Conservation (phyloP, 441 rosid species). For the Adansonia gregorii region DNA sequence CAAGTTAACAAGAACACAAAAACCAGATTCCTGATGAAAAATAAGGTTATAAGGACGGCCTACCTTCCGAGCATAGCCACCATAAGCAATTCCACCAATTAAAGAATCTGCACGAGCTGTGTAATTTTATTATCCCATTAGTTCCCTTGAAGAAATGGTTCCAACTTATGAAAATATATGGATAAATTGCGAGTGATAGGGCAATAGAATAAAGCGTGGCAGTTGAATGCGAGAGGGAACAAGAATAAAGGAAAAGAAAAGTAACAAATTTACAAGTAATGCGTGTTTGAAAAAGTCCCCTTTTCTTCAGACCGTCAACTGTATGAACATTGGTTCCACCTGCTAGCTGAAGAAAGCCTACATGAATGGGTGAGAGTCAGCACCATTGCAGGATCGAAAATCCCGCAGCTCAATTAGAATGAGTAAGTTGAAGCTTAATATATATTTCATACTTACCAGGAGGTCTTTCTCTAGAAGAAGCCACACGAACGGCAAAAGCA, state of each 20-base stretch:
- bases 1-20: not conserved
- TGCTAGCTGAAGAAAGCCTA: constrained; percentile 66
- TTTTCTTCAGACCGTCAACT: constrained; percentile 48
- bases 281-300: constrained; percentile 48
- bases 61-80: constrained; percentile 73
- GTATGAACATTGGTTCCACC: constrained; percentile 69
- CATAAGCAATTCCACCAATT: constrained; percentile 66
- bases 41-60: not conserved
- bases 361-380: constrained; percentile 5
- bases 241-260: not conserved
- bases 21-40: not conserved
- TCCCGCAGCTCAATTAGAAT: not conserved
- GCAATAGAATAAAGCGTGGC: not conserved
- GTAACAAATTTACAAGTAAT: constrained; percentile 24
- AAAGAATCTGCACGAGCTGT: constrained; percentile 29
- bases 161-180: not conserved
- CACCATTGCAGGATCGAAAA: not conserved
- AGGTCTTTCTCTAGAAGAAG: constrained; percentile 53
- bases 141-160: constrained; percentile 14
- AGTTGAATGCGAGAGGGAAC: not conserved
- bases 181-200: not conserved
- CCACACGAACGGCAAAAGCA: constrained; percentile 49
- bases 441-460: constrained; percentile 37
- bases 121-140: constrained; percentile 12
- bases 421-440: not conserved